A percentile compares a stretch with the other conserved stretches of the same genome.
These are phyloP conservation scores for Myxozyma kluyveri DNA, from an alignment of 805 yeast species.

Conservation along the genomic window DNA sequence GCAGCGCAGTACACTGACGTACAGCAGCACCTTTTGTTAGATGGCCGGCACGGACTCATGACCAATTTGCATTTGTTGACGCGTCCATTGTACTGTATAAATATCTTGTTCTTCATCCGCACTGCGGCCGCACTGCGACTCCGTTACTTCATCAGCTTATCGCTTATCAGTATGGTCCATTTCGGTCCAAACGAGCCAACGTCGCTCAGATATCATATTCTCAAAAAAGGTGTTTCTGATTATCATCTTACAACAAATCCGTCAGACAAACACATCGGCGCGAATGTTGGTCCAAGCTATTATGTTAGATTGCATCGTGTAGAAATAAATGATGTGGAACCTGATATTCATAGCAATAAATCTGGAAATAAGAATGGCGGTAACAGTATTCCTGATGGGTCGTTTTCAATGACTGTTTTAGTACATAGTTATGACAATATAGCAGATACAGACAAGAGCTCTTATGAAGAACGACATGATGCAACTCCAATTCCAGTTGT, in stretches of 20 bases:
- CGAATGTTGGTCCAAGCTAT: constrained; percentile 63
- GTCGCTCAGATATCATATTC: constrained; percentile 56
- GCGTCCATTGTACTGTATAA: too few species aligned
- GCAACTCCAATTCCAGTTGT: constrained; percentile 14
- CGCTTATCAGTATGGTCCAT: too few species aligned
- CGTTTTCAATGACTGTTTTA: constrained; percentile 16
- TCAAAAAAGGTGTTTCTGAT: constrained; percentile 50
- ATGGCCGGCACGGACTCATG: too few species aligned
- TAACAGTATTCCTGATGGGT: constrained; percentile 4
- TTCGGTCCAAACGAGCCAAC: constrained; percentile 14
- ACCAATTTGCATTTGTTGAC: too few species aligned
- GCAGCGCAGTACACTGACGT: too few species aligned
- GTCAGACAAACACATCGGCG: constrained; percentile 54
- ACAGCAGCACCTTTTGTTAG: too few species aligned
- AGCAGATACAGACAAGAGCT: not conserved
- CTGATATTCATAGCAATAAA: not conserved
- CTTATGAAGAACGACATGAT: not conserved
- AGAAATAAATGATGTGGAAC: not conserved
- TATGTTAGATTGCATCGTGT: constrained; percentile 44
- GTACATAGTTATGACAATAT: constrained; percentile 21
- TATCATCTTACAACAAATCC: constrained; percentile 68
- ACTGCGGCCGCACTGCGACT: too few species aligned
- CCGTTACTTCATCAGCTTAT: too few species aligned
- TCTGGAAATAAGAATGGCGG: not conserved
- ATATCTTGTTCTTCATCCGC: too few species aligned